These are phyloP conservation scores for Pelagophyceae sp. DNA, from an alignment of 352 stramenopile species.

Conservation along the genomic window DNA sequence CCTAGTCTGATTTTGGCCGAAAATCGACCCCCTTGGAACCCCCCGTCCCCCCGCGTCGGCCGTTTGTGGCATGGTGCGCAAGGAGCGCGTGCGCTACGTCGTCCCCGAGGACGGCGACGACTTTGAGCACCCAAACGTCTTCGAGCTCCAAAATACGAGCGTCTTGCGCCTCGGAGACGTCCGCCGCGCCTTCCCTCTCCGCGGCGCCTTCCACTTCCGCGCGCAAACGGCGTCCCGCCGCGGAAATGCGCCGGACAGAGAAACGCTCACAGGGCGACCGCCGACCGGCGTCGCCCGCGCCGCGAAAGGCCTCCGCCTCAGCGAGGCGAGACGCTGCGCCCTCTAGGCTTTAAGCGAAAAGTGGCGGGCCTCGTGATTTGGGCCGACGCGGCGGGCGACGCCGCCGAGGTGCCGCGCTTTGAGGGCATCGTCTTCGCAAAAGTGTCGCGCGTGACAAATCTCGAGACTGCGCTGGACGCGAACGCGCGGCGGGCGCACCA, in stretches of 20 bases:
- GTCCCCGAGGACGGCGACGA: constrained; percentile 11
- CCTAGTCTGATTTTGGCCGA: too few species aligned
- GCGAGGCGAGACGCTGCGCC: too few species aligned
- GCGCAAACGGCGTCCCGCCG: too few species aligned
- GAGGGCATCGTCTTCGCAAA: not conserved
- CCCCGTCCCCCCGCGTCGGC: not conserved
- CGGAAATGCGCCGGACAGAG: too few species aligned
- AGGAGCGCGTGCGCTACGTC: not conserved
- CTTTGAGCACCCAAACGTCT: constrained; percentile 3
- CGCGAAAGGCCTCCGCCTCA: too few species aligned
- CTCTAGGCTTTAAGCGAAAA: not conserved
- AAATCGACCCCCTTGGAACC: too few species aligned
- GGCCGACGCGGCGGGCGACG: not conserved
- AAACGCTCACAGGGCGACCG: too few species aligned
- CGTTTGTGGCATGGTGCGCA: not conserved
- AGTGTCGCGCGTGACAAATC: not conserved
- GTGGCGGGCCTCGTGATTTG: not conserved
- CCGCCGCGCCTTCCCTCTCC: not conserved
- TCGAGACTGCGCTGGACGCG: not conserved
- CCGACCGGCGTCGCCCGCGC: too few species aligned
- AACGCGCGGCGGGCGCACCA: not conserved
- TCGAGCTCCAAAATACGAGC: not conserved
- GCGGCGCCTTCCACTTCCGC: not conserved
- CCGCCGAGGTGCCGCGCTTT: not conserved
- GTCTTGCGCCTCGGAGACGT: not conserved